These are phyloP conservation scores for Cajanus cajan DNA, from an alignment of 306 rosid species.

Conservation along the genomic window DNA sequence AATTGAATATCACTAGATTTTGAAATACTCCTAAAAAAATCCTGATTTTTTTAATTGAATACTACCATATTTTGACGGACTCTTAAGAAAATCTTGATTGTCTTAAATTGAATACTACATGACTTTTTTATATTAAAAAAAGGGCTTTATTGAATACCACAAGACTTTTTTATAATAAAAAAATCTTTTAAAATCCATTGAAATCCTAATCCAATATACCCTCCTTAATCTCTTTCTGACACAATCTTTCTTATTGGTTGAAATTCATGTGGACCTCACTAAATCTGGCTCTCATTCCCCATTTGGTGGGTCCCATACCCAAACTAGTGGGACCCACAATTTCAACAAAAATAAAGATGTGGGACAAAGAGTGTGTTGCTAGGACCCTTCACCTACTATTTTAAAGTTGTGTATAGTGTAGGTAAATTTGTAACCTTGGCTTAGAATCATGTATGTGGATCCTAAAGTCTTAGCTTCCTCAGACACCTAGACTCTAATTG, in stretches of 20 bases:
- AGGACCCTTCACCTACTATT: neutral
- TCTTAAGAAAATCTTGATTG: no score
- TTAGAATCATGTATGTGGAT: neutral
- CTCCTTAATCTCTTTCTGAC: no score
- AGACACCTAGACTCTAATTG: neutral
- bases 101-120: no score
- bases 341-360: neutral
- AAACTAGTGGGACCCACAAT: neutral
- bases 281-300: neutral
- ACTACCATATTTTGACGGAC: no score
- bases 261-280: neutral
- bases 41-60: no score
- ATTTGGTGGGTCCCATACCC: neutral
- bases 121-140: no score
- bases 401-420: neutral
- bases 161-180: no score
- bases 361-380: neutral
- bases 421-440: conserved; percentile 3
- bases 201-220: no score
- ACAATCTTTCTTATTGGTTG: neutral
- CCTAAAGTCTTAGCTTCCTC: neutral
- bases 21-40: no score
- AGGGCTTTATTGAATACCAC: no score
- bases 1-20: no score
- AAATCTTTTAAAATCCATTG: no score